phyloP scores from a whole-genome alignment of 2,329 filamentous ascomycete genomes.

The Talaromyces sp. region DNA sequence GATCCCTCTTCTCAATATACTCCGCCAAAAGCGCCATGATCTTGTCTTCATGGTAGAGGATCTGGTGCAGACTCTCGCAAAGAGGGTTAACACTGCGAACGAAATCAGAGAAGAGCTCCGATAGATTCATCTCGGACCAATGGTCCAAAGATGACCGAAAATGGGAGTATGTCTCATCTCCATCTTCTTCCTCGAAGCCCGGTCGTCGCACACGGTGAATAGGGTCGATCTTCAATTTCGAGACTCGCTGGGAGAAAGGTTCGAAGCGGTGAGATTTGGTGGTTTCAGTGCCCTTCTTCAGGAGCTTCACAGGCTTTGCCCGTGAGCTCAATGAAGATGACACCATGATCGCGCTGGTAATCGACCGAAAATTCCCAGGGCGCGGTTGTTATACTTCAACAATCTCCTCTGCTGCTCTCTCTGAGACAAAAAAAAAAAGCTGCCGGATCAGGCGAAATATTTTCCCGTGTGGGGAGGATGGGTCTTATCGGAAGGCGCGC shows the following conservation, averaged over 20 bases:
- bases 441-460: conserved; percentile 34
- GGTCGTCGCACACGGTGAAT: conserved; percentile 77
- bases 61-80: conserved; percentile 85
- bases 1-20: conserved; percentile 73
- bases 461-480: conserved; percentile 16
- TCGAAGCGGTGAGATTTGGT: conserved; percentile 86
- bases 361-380: conserved; percentile 14
- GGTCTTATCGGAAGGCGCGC: conserved; percentile 5
- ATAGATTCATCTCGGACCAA: conserved; percentile 90
- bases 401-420: conserved; percentile 8
- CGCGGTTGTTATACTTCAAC: conserved; percentile 22
- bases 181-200: conserved; percentile 77
- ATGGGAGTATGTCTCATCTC: conserved; percentile 75
- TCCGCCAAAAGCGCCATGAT: conserved; percentile 74
- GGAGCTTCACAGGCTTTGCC: conserved; percentile 61
- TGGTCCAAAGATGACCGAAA: conserved; percentile 76
- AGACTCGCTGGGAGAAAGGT: conserved; percentile 83
- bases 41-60: conserved; percentile 81
- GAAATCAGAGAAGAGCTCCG: conserved; percentile 74
- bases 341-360: conserved; percentile 30
- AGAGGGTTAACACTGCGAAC: conserved; percentile 68
- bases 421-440: conserved; percentile 10
- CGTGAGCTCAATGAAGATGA: conserved; percentile 61
- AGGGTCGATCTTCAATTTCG: conserved; percentile 89
- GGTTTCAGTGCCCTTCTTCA: conserved; percentile 66